Evolutionary conservation across 2,329 filamentous ascomycete species (phyloP), one percentile per base, ranked within the genome.

Genomic region (Ascochyta lentis): DNA sequence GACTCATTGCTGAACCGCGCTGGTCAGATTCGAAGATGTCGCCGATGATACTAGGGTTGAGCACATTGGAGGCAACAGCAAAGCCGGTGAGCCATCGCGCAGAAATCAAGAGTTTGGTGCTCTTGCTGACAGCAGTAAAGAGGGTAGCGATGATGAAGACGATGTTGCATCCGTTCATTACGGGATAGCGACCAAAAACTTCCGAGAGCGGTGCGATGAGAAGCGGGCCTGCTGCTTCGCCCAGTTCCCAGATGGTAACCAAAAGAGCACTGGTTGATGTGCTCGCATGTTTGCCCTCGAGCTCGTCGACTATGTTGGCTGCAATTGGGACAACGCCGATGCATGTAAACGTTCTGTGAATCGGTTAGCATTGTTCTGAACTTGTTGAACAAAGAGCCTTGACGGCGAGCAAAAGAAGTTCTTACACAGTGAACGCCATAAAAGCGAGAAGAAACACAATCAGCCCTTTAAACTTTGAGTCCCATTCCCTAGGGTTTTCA

Each of bases 31-130:
- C 71, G 65, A 87, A 88, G 59, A 88, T 82, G 67, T 89, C 86
- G 23, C 86, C 86, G 16, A 89, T 80, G 48, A 89, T 84, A 23
- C 85, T 83, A 0, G 86, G 86, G 59, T 83, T 85, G 16, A 89
- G 77, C 8, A 88, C 85, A 59, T 86, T 79, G 4, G 76, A 75
- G 19, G 78, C 75, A 5, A 81, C 79, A 38, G 76, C 72, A 29
- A 77, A 61, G 37, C 77, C 77, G 39, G 79, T 79, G 55, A 83
- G 72, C 60, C 77, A 78, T 35, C 79, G 63, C 0, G 77, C 73
- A 8, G 70, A 69, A 45, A 81, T 79, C 55, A 81, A 71, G 4
- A 79, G 51, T 1, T 64, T 53, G 5, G 73, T 72, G 49, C 64
- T 78, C 9, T 74, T 70, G 54, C 77, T 76, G 27, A 71, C 60